These are phyloP conservation scores for Hordeum marinum DNA, from an alignment of 176 grass and related monocot species.

Conservation along the genomic window DNA sequence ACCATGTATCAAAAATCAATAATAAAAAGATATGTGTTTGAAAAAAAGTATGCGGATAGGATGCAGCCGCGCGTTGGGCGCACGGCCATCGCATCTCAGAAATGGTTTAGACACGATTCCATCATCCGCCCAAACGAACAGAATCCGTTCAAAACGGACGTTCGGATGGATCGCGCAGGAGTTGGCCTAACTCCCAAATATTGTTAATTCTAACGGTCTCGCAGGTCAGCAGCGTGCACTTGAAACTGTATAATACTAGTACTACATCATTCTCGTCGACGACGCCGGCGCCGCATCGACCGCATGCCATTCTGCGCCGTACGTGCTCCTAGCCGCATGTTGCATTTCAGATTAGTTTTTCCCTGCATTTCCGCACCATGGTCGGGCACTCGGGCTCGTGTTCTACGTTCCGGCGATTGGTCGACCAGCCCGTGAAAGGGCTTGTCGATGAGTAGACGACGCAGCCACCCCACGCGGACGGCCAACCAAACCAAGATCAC, in stretches of 20 bases:
- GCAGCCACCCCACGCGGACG: background rate
- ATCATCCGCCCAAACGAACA: too few species aligned
- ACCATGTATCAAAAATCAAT: too few species aligned
- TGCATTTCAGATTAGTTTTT: background rate
- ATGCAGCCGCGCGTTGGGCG: too few species aligned
- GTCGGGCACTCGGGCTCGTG: background rate
- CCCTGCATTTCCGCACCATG: background rate
- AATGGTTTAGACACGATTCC: too few species aligned
- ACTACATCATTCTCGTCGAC: background rate
- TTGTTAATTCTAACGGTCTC: background rate
- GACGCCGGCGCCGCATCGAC: background rate
- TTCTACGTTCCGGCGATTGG: slow-evolving; percentile 9
- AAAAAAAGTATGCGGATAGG: too few species aligned
- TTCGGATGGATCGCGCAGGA: too few species aligned
- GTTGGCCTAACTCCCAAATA: background rate
- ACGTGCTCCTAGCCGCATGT: background rate
- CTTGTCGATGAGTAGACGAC: background rate
- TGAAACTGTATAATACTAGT: background rate
- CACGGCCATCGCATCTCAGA: too few species aligned
- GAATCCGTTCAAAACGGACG: too few species aligned
- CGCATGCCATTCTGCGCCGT: background rate
- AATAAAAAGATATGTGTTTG: too few species aligned
- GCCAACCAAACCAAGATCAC: background rate
- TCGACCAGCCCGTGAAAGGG: background rate
- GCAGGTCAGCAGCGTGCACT: background rate